A percentile compares a stretch with the other conserved stretches of the same genome.
Evolutionary conservation across 345 rosid species (phyloP).

Genomic region (Euphorbia peplus): DNA sequence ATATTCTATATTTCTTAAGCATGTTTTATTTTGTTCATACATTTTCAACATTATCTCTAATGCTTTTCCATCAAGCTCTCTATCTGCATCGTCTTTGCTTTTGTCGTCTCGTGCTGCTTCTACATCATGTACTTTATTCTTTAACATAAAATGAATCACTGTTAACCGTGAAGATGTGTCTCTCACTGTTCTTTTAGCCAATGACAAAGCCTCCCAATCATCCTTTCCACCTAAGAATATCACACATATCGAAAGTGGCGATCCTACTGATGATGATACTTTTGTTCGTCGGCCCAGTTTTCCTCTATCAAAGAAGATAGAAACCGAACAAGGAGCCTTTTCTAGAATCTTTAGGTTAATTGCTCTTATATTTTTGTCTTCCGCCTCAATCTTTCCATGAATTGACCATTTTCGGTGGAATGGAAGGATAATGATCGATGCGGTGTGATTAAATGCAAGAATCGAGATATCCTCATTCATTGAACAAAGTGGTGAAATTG

Average conservation of each 20-base stretch:
- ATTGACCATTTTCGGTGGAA: slow-evolving; percentile 49
- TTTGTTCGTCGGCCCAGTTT: slow-evolving; percentile 5
- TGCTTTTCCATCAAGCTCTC: not conserved
- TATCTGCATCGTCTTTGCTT: slow-evolving; percentile 22
- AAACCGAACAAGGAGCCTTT: slow-evolving; percentile 58
- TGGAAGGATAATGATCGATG: slow-evolving; percentile 51
- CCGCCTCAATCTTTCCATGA: slow-evolving; percentile 37
- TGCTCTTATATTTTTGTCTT: slow-evolving; percentile 24
- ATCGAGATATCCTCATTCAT: slow-evolving; percentile 60
- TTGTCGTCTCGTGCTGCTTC: slow-evolving; percentile 29
- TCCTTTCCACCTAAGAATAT: slow-evolving; percentile 41
- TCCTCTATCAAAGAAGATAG: slow-evolving; percentile 14
- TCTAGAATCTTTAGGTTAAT: slow-evolving; percentile 46
- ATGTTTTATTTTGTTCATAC: not conserved
- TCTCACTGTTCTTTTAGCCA: slow-evolving; percentile 31
- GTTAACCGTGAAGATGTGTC: slow-evolving; percentile 22
- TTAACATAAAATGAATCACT: slow-evolving; percentile 17
- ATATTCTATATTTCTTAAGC: slow-evolving; percentile 13
- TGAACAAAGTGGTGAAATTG: slow-evolving; percentile 36
- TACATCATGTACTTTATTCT: slow-evolving; percentile 30
- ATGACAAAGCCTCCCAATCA: slow-evolving; percentile 37
- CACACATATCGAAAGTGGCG: slow-evolving; percentile 19
- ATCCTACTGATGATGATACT: not conserved
- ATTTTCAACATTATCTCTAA: no score
- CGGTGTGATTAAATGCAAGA: slow-evolving; percentile 41